Percentiles rank a stretch among this genome's conserved stretches.
phyloP scores from a whole-genome alignment of 2,329 filamentous ascomycete species.

The Diatrype stigma region DNA sequence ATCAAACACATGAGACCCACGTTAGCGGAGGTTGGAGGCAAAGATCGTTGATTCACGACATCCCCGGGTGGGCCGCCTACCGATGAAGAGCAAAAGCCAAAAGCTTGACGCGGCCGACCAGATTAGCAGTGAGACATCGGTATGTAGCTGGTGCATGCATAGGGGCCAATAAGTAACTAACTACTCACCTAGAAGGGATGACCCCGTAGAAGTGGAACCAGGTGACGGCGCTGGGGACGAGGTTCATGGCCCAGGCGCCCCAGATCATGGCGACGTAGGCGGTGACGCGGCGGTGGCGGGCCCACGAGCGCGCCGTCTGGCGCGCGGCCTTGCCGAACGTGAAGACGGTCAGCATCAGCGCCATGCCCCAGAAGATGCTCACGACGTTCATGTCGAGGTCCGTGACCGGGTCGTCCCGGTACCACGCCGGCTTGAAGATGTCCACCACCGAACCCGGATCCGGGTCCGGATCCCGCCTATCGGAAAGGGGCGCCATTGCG shows the following conservation, averaged over 20 bases:
- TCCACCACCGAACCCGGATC: background rate
- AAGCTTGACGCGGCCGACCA: too few species aligned
- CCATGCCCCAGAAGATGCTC: background rate
- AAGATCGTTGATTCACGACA: background rate
- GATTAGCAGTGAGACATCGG: too few species aligned
- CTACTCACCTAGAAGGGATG: background rate
- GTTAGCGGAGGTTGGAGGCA: background rate
- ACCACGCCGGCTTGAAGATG: background rate
- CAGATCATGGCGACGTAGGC: constrained; percentile 1
- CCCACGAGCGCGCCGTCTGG: constrained; percentile 1
- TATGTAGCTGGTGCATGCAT: too few species aligned
- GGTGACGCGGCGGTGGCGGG: background rate
- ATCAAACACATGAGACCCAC: background rate
- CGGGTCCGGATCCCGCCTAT: background rate
- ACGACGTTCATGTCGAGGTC: background rate
- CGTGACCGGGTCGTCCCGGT: background rate
- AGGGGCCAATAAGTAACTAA: too few species aligned
- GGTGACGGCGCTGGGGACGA: background rate
- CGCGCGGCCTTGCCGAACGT: background rate
- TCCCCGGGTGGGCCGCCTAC: background rate
- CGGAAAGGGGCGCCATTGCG: background rate
- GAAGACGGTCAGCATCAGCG: background rate
- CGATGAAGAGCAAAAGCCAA: background rate
- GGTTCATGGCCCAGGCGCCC: background rate
- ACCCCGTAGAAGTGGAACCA: background rate